Percentiles rank a stretch among this genome's conserved stretches.
Evolutionary conservation across 1,284 basidiomycete genomes (phyloP).

Genomic region (Tilletia horrida): DNA sequence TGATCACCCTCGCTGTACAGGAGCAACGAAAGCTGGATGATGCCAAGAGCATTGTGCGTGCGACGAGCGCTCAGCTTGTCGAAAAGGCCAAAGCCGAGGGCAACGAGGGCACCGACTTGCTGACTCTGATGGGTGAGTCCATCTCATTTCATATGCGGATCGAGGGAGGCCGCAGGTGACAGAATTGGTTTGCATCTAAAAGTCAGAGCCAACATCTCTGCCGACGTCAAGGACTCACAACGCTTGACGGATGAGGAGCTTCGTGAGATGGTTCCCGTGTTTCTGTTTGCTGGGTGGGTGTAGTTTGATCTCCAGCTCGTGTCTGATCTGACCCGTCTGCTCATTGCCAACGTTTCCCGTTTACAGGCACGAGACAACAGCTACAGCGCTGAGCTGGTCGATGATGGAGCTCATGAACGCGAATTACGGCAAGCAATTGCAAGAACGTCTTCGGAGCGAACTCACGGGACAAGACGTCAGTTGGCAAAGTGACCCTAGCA

Average conservation of each 20-base stretch:
- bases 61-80: background rate
- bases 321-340: background rate
- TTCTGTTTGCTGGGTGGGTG: background rate
- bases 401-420: conserved; percentile 66
- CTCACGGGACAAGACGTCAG: conserved; percentile 18
- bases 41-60: background rate
- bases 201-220: background rate
- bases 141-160: no score
- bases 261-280: background rate
- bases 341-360: background rate
- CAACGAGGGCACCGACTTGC: background rate
- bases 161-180: no score
- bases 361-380: conserved; percentile 71
- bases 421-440: conserved; percentile 60
- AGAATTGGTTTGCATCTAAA: no score
- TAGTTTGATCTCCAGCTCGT: background rate
- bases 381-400: conserved; percentile 73
- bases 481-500: conserved; percentile 25
- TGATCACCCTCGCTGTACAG: no score
- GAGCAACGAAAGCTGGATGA: conserved; percentile 5
- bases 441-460: conserved; percentile 54
- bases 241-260: background rate
- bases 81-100: background rate
- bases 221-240: background rate
- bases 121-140: no score